These are phyloP conservation scores for Phialophora tarda DNA, from an alignment of 2,329 filamentous ascomycete species.

Conservation along the genomic window DNA sequence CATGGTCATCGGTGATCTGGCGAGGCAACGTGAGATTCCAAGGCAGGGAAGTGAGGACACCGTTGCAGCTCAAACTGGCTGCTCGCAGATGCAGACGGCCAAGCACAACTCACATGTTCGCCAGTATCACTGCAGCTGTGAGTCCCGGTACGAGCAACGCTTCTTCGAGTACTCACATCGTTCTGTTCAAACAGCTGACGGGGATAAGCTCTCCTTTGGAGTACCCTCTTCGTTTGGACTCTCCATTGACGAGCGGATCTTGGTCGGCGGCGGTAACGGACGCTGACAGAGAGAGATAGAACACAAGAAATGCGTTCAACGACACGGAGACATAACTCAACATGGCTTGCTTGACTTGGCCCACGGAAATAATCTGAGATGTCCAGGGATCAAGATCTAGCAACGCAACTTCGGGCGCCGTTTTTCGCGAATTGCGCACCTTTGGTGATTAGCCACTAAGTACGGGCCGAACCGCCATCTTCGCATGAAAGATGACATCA, in stretches of 20 bases:
- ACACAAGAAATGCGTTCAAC: conserved; percentile 32
- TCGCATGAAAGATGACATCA: neutral
- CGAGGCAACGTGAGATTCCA: conserved; percentile 19
- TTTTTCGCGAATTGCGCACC: neutral
- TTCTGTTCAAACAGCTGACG: conserved; percentile 76
- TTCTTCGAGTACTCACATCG: conserved; percentile 61
- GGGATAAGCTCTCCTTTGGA: conserved; percentile 66
- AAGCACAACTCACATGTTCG: conserved; percentile 65
- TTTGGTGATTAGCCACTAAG: conserved; percentile 15
- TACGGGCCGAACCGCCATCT: conserved; percentile 15
- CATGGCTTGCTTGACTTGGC: conserved; percentile 19
- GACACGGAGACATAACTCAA: conserved; percentile 25
- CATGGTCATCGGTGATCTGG: conserved; percentile 73
- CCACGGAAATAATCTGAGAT: conserved; percentile 1
- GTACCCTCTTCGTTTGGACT: conserved; percentile 43
- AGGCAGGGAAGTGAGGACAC: conserved; percentile 8
- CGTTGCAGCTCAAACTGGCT: conserved; percentile 1
- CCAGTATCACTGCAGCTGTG: conserved; percentile 71
- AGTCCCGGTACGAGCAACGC: conserved; percentile 10
- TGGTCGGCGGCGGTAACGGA: conserved; percentile 34
- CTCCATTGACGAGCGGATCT: conserved; percentile 16
- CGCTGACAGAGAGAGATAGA: conserved; percentile 35
- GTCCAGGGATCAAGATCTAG: neutral
- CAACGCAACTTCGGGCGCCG: conserved; percentile 5
- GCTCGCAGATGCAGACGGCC: neutral